Conservation (phyloP, 225 moss, liverwort and hornwort species). For the Lunularia cruciata region DNA sequence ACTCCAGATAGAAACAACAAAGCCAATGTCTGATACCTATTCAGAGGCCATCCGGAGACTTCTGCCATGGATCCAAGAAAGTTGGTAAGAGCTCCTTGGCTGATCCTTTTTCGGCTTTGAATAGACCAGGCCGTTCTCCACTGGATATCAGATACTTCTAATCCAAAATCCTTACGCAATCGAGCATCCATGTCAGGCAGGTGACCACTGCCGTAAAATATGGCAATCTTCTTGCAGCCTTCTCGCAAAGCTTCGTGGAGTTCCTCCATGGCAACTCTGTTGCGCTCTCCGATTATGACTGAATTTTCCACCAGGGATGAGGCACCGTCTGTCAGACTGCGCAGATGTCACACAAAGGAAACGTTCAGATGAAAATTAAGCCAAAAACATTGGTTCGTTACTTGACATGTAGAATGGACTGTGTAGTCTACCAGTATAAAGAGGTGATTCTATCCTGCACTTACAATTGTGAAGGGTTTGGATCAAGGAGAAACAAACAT, state of each 20-base stretch:
- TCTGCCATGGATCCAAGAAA: slow-evolving; percentile 62
- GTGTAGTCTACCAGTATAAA: too few species aligned
- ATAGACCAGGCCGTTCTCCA: slow-evolving; percentile 99
- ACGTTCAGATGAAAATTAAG: not conserved
- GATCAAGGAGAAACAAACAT: too few species aligned
- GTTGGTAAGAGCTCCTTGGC: slow-evolving; percentile 51
- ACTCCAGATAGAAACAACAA: slow-evolving; percentile 68
- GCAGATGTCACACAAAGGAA: slow-evolving; percentile 2
- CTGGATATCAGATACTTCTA: slow-evolving; percentile 70
- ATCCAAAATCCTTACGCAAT: slow-evolving; percentile 68
- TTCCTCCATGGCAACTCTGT: slow-evolving; percentile 88
- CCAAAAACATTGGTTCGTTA: too few species aligned
- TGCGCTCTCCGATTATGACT: slow-evolving; percentile 95
- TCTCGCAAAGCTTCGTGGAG: slow-evolving; percentile 73
- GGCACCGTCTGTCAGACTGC: slow-evolving; percentile 86
- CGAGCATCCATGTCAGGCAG: slow-evolving; percentile 95
- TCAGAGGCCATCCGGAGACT: slow-evolving; percentile 87
- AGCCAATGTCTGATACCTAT: slow-evolving; percentile 88
- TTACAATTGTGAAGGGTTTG: too few species aligned
- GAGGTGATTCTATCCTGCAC: too few species aligned
- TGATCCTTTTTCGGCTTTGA: slow-evolving; percentile 53
- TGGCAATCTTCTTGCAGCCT: slow-evolving; percentile 83
- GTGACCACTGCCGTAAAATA: slow-evolving; percentile 97
- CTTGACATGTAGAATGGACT: too few species aligned
- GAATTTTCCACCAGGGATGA: slow-evolving; percentile 87